Base-by-base conservation (phyloP, 2,329 filamentous ascomycete species). In the Xylariaceae sp. region DNA sequence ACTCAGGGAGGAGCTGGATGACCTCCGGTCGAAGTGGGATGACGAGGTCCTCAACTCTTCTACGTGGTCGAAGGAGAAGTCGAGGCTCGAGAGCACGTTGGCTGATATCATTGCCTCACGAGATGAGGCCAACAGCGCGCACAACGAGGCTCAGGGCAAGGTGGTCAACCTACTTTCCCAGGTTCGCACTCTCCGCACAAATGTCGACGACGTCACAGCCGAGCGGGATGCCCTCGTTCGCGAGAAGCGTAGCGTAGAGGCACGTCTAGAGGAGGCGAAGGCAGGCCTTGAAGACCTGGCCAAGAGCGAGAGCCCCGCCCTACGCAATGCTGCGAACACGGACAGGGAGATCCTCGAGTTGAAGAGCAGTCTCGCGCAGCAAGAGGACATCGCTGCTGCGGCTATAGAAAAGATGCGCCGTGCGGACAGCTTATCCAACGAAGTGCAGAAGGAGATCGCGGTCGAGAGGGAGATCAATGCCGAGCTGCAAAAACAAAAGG, bases 31-130 rank as follows among this genome's bases (percentile, higher is more conserved):
- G 53, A 97, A 97, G 68, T 97, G 93, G 91, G 93, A 98, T 57
- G 89, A 97, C 55, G 91, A 98, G 66, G 89, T 97, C 9, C 79
- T 97, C 54, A 97, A 97, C 68, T 95, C 89, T 65, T 95, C 89
- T 13, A 95, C 91, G 1, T 97, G 93, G 90, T 90, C 90, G 11
- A 98, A 98, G 70, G 91, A 98, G 68, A 97, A 97, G 72, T 79
- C 89, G 13, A 84, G 91, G 13, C 76, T 98, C 31, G 91, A 97
- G 62, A 81, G 89, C 45, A 94, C 89, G 4, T 74, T 98, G 41
- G 83, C 91, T 38, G 89, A 96, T 61, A 79, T 97, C 24, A 85
- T 87, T 9, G 83, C 87, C 37, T 95, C 89, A n/a, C 83, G 91
- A 3, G 91, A 98, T 51, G 93, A 98, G 64, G 91, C 93, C 9